A percentile compares a stretch with the other conserved stretches of the same genome.
phyloP scores from a whole-genome alignment of 305 asterid genomes.

The Withania somnifera region DNA sequence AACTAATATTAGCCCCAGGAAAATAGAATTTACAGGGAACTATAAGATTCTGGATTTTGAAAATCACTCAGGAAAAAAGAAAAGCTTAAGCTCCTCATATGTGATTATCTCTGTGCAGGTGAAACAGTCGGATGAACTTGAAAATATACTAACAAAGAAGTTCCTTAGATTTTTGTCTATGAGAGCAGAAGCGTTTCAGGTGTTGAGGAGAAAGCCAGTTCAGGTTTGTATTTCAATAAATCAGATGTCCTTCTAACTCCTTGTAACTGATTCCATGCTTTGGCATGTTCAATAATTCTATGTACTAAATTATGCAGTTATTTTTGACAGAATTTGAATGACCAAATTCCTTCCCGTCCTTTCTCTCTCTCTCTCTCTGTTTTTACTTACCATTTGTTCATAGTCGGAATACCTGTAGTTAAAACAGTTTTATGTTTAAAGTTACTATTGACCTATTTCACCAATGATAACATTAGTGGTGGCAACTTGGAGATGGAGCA shows the following conservation, averaged over 20 bases:
- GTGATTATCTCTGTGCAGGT: constrained; percentile 38
- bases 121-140: constrained; percentile 95
- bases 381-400: neutral
- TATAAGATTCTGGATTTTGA: neutral
- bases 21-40: neutral
- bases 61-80: neutral
- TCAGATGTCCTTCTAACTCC: neutral
- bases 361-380: neutral
- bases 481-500: neutral
- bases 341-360: neutral
- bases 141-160: constrained; percentile 90
- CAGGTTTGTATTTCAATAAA: constrained; percentile 36
- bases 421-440: too few relatives aligned
- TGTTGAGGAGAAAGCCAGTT: constrained; percentile 93
- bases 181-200: constrained; percentile 99
- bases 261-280: neutral
- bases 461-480: neutral
- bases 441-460: too few relatives aligned
- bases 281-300: neutral
- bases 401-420: neutral
- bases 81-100: neutral
- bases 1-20: neutral
- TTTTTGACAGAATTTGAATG: neutral
- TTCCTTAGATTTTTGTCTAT: constrained; percentile 90
- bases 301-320: neutral